Conservation (phyloP, 805 yeast genomes). For the Lachancea meyersii region DNA sequence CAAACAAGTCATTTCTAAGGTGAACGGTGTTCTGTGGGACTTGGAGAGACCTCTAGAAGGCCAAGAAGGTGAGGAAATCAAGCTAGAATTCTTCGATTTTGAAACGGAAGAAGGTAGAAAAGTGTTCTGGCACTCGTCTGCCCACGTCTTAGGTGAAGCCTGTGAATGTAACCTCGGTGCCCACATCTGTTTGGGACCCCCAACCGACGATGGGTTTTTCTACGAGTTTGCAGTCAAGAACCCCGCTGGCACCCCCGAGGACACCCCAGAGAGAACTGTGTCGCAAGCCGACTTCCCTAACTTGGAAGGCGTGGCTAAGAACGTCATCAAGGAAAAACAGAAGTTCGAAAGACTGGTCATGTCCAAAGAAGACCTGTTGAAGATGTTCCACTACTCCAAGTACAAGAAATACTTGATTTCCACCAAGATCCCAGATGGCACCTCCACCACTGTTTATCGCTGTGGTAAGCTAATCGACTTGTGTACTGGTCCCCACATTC, state of each 20-base stretch:
- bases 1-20: constrained; percentile 85
- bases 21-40: constrained; percentile 90
- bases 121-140: constrained; percentile 98
- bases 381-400: constrained; percentile 94
- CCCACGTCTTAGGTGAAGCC: constrained; percentile 96
- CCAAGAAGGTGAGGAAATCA: constrained; percentile 36
- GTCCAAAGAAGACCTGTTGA: constrained; percentile 83
- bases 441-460: constrained; percentile 93
- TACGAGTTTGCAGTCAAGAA: constrained; percentile 80
- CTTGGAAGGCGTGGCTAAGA: constrained; percentile 80
- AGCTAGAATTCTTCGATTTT: constrained; percentile 79
- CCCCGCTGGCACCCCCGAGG: constrained; percentile 35
- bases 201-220: constrained; percentile 95
- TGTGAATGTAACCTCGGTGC: constrained; percentile 96
- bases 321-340: constrained; percentile 91
- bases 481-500: constrained; percentile 97
- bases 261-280: constrained; percentile 68
- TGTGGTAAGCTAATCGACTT: constrained; percentile 96
- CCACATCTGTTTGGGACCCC: constrained; percentile 90
- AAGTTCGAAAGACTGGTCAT: constrained; percentile 88
- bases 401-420: constrained; percentile 84
- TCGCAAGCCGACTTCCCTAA: constrained; percentile 76
- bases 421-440: constrained; percentile 91
- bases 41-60: constrained; percentile 86
- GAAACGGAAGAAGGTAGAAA: constrained; percentile 90